Percentiles rank a stretch among this genome's conserved stretches.
Evolutionary conservation across 495 filamentous ascomycete genomes (phyloP).

Genomic region (Parmelia sp.): DNA sequence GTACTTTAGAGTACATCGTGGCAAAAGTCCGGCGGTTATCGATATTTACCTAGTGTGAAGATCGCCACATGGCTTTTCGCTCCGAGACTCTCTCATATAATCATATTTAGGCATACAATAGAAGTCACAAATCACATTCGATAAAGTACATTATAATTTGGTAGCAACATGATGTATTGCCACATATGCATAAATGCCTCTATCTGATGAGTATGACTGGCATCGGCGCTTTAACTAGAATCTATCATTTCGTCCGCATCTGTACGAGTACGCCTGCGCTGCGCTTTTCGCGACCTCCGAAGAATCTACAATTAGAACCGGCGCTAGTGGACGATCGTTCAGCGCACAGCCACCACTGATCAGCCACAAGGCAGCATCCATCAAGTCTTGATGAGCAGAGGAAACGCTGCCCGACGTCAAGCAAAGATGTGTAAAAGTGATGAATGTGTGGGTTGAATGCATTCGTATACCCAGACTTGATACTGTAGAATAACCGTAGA

Average conservation of each 20-base stretch:
- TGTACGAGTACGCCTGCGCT: slow-evolving; percentile 3
- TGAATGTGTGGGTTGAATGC: background rate
- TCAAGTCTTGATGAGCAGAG: background rate
- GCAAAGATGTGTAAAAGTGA: background rate
- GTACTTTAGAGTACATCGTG: background rate
- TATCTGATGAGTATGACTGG: background rate
- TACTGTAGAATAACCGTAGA: background rate
- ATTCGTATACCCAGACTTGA: background rate
- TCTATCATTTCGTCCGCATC: slow-evolving; percentile 3
- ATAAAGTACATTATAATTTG: too few species aligned
- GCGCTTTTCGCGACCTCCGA: slow-evolving; percentile 13
- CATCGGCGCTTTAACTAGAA: background rate
- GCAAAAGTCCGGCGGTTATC: slow-evolving; percentile 6
- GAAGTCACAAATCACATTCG: too few species aligned
- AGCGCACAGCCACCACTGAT: slow-evolving; percentile 12
- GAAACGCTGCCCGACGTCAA: background rate
- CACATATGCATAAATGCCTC: background rate
- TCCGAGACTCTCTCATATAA: too few species aligned
- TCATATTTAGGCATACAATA: too few species aligned
- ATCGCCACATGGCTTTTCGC: background rate
- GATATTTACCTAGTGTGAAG: background rate
- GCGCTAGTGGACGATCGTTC: slow-evolving; percentile 12
- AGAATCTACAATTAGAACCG: slow-evolving; percentile 18
- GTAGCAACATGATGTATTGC: background rate
- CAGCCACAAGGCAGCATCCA: slow-evolving; percentile 8